Percentiles rank a stretch among this genome's conserved stretches.
Evolutionary conservation across 2,329 filamentous ascomycete species (phyloP).

Genomic region (Cercospora citrullina): DNA sequence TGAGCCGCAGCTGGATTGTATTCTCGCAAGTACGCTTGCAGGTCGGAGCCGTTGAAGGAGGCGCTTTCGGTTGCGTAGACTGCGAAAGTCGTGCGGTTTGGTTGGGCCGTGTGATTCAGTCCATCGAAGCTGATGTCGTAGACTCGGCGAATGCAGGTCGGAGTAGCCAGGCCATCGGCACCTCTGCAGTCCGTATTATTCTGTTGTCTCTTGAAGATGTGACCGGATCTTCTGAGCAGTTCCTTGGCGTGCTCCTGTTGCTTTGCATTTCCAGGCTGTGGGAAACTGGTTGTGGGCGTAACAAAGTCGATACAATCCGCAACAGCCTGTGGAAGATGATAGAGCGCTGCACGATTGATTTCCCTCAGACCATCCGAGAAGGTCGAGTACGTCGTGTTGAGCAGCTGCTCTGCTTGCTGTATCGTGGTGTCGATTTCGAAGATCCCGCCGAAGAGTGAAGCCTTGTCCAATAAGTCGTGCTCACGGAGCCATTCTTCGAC

Average conservation of each 20-base stretch:
- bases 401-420: conserved; percentile 23
- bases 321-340: conserved; percentile 23
- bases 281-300: conserved; percentile 28
- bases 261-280: conserved; percentile 7
- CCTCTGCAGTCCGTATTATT: conserved; percentile 18
- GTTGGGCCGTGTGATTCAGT: conserved; percentile 25
- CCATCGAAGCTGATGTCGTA: conserved; percentile 27
- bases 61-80: conserved; percentile 33
- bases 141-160: conserved; percentile 27
- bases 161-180: conserved; percentile 21
- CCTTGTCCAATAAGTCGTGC: conserved; percentile 18
- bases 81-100: conserved; percentile 30
- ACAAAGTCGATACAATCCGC: conserved; percentile 26
- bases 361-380: conserved; percentile 22
- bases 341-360: conserved; percentile 25
- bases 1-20: conserved; percentile 29
- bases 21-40: conserved; percentile 25
- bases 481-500: conserved; percentile 22
- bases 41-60: conserved; percentile 24
- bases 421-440: conserved; percentile 29
- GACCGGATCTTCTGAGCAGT: not conserved
- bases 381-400: conserved; percentile 28
- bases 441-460: conserved; percentile 16
- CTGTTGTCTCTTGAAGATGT: not conserved
- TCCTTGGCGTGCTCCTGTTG: not conserved